Evolutionary conservation across 768 basidiomycete genomes (phyloP).

Genomic region (Auricularia heimuer): DNA sequence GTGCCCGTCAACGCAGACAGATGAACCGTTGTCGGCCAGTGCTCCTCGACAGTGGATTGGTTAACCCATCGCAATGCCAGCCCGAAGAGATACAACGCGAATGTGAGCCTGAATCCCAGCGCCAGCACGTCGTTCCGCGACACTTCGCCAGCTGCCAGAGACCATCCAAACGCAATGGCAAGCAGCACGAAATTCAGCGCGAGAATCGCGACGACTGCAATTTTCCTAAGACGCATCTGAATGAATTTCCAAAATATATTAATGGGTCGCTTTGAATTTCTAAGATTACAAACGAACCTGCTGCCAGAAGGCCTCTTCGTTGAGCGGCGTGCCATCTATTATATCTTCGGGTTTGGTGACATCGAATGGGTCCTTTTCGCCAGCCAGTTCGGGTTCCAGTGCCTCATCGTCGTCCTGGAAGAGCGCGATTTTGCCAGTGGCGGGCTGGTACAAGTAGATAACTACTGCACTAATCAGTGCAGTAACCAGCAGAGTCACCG

Average conservation of each 20-base stretch:
- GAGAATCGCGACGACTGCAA: constrained; percentile 37
- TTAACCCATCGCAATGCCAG: constrained; percentile 42
- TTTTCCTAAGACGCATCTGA: constrained; percentile 54
- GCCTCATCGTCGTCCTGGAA: constrained; percentile 11
- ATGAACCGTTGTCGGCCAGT: constrained; percentile 48
- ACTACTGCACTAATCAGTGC: constrained; percentile 36
- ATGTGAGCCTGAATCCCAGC: constrained; percentile 37
- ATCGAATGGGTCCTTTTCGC: constrained; percentile 48
- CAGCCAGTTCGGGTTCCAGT: constrained; percentile 15
- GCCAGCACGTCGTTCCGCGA: constrained; percentile 23
- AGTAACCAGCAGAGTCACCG: constrained; percentile 34
- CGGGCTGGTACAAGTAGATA: constrained; percentile 30
- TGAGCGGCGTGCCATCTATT: constrained; percentile 54
- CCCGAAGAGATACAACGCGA: constrained; percentile 50
- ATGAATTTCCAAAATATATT: neutral
- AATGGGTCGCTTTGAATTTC: too few species aligned
- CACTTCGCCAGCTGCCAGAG: constrained; percentile 22
- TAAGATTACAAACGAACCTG: constrained; percentile 27
- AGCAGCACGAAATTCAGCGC: constrained; percentile 40
- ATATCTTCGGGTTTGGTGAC: constrained; percentile 65
- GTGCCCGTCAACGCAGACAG: constrained; percentile 45
- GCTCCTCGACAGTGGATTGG: constrained; percentile 27
- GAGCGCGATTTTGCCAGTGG: constrained; percentile 44
- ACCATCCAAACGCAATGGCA: constrained; percentile 47
- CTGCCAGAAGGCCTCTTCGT: constrained; percentile 52